phyloP scores from a whole-genome alignment of 257 asterid species.

The Solanum lignicaule region DNA sequence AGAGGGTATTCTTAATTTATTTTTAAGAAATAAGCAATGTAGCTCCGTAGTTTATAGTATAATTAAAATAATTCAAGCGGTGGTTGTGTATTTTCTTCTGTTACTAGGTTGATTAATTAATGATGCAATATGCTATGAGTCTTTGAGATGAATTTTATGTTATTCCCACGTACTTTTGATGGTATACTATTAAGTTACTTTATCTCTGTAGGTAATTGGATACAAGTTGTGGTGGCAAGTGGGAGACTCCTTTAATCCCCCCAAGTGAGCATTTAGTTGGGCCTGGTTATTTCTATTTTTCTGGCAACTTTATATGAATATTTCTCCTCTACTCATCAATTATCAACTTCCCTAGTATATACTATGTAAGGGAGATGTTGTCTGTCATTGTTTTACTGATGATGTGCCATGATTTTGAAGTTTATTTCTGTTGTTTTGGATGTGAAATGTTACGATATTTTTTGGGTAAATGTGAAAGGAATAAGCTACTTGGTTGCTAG shows the following conservation, averaged over 20 bases:
- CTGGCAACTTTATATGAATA: background rate
- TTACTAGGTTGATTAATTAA: background rate
- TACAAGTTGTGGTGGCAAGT: slow-evolving; percentile 89
- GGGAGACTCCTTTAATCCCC: slow-evolving; percentile 92
- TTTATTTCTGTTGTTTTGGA: background rate
- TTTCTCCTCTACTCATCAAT: background rate
- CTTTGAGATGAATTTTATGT: background rate
- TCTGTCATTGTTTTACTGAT: background rate
- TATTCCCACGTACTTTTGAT: background rate
- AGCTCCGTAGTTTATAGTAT: background rate
- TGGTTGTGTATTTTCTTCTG: background rate
- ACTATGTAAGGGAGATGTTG: background rate
- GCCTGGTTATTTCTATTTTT: background rate
- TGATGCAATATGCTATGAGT: background rate
- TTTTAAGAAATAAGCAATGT: background rate
- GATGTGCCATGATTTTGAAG: background rate
- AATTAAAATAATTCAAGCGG: background rate
- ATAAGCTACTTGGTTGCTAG: background rate
- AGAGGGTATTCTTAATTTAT: background rate
- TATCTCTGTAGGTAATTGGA: slow-evolving; percentile 54
- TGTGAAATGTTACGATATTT: background rate
- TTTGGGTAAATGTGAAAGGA: background rate
- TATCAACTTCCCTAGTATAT: background rate
- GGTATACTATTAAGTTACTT: background rate
- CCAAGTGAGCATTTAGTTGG: slow-evolving; percentile 49